Base-by-base conservation (phyloP, 805 yeast genomes). In the Ogataea paraovalis region DNA sequence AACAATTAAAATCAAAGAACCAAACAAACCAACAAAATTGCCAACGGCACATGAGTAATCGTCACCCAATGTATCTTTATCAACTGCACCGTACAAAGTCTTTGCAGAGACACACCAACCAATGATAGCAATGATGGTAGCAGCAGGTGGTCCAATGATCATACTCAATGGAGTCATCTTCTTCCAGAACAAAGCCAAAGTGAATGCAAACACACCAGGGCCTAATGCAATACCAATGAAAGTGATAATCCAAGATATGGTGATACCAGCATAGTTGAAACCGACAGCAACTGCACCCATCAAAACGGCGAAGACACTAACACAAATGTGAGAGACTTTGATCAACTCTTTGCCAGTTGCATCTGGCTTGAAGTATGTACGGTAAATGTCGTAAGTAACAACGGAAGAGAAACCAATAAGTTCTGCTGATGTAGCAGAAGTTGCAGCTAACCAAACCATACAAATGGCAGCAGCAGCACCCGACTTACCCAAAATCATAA, bases 41-140 rank as follows among this genome's bases (percentile, higher is more conserved):
- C 80, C 80, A 69, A 65, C 76, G 65, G 60, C 74, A 68, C 62
- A 55, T 16, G 68, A 59, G 49, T 71, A 70, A 49, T 76, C 75
- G 2, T 73, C 76, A 55, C 70, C 72, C 56, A 75, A 69, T 1
- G 65, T 67, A 34, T 66, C 61, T 6, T 77, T 75, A 43, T 75
- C 66, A 9, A 72, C 60, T 5, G 75, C 76, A 33, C 76, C 68
- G 27, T 70, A 60, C 12, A 76, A 59, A 30, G 70, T 59, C 18
- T 80, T 77, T 13, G 78, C 64, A 37, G 73, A 71, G 44, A 59
- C 69, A 46, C 64, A 48, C 72, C 72, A 69, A 21, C 76, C 71
- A 4, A 77, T 78, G 46, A 78, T 75, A 21, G 77, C 77, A 54
- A 77, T 73, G 25, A 77, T 76, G 1, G 79, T 73, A 46, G 77